Evolutionary conservation across 345 rosid species (phyloP), one percentile per base, ranked within the genome.

Genomic region (Excoecaria agallocha): DNA sequence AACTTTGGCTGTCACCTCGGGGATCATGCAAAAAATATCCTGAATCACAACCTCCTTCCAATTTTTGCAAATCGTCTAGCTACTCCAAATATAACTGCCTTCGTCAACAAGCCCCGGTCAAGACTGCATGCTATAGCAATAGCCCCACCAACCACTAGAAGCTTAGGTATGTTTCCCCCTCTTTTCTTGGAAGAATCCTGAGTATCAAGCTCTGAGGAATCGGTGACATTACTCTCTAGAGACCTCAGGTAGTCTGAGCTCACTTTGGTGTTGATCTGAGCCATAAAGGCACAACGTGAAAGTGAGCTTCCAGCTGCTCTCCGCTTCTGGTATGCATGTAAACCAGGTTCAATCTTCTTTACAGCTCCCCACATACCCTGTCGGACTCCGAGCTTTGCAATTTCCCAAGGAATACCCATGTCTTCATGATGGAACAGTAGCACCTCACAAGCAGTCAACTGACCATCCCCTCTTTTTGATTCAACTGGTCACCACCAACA

Each of bases 301-400:
- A 88, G 84, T 52, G 85, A 79, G 37, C 80, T 81, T 54, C 87
- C 91, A 24, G 92, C 79, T 60, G 89, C 88, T 80, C 85, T 87
- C 52, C 81, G 87, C 78, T 76, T 89, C 75, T 89, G 93, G 80
- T 91, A 95, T 35, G 81, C 80, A 7, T 93, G 94, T 35, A 95
- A 69, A 37, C 92, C 98, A 56, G 96, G 97, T 50, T 95, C 99
- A 3, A 95, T 82, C 73, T 95, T 95, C 90, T 92, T 91, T 69
- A 95, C 99, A 13, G 98, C 93, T 81, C 97, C 97, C 99, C 99
- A 95, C 99, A 91, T 95, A n/a, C 99, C 98, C 70, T 91, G 97
- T 66, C 94, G 82, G 68, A 95, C 86, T 55, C 99, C 98, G 19
- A 95, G 91, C 80, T 95, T 95, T 3, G 99, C 98, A 71, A 95